Evolutionary conservation across 129 eudicot species (phyloP).

Genomic region (Pittosporum tobira): DNA sequence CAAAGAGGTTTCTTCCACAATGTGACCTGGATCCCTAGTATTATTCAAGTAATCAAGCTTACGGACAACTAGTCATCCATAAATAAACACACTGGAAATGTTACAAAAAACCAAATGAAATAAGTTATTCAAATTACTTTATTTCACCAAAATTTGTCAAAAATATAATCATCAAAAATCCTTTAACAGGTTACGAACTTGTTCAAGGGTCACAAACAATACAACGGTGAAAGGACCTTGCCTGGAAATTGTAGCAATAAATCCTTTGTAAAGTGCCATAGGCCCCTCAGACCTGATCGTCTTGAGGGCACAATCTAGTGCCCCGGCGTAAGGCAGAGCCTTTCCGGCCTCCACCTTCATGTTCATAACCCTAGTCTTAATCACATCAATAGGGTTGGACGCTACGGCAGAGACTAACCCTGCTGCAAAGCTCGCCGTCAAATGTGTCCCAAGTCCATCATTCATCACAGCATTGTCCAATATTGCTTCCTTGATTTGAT

Average conservation of each 20-base stretch:
- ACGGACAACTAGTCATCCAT: too few species aligned
- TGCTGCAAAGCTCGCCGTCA: conserved; percentile 71
- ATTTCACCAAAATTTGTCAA: too few species aligned
- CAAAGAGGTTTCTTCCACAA: neutral
- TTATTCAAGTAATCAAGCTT: too few species aligned
- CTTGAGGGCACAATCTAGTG: conserved; percentile 68
- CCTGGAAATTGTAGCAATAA: conserved; percentile 66
- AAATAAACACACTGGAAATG: too few species aligned
- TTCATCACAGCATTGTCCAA: conserved; percentile 34
- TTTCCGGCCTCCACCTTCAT: conserved; percentile 57
- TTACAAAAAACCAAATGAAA: neutral
- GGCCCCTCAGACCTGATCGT: conserved; percentile 62
- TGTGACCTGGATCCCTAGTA: too few species aligned
- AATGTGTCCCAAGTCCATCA: conserved; percentile 70
- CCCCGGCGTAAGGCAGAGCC: conserved; percentile 60
- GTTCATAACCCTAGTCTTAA: conserved; percentile 77
- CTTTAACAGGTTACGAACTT: conserved; percentile 55
- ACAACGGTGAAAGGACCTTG: conserved; percentile 78
- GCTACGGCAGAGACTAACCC: conserved; percentile 82
- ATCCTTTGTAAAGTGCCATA: conserved; percentile 70
- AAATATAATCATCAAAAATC: conserved; percentile 45
- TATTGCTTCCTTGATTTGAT: conserved; percentile 58
- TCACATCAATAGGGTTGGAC: conserved; percentile 73
- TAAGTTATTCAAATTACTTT: too few species aligned
- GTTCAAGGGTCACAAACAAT: conserved; percentile 63